These are phyloP conservation scores for Globisporangium solare DNA, from an alignment of 352 stramenopile genomes.

Conservation along the genomic window DNA sequence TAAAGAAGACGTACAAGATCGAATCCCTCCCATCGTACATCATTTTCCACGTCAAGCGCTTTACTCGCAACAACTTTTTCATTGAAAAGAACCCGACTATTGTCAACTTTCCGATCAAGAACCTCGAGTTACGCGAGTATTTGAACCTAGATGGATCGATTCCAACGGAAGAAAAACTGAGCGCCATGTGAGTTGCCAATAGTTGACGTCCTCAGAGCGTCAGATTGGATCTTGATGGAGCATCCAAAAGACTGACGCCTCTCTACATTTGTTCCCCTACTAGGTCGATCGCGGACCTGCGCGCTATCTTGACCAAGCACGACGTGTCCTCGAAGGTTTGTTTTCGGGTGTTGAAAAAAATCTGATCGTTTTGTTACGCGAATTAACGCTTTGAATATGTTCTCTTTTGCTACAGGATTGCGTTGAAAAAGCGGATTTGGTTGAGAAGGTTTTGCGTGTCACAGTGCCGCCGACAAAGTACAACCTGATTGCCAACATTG, in stretches of 20 bases:
- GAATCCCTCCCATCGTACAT: slow-evolving; percentile 92
- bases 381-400: background rate
- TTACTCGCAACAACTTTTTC: slow-evolving; percentile 98
- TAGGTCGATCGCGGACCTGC: slow-evolving; percentile 68
- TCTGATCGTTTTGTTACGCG: no score
- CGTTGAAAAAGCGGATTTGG: slow-evolving; percentile 74
- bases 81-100: slow-evolving; percentile 99
- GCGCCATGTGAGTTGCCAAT: slow-evolving; percentile 22
- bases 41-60: slow-evolving; percentile 97
- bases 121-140: slow-evolving; percentile 95
- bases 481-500: slow-evolving; percentile 98
- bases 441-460: slow-evolving; percentile 56
- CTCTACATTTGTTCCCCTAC: background rate
- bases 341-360: background rate
- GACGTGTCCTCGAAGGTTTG: slow-evolving; percentile 40
- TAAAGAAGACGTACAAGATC: slow-evolving; percentile 93
- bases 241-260: no score
- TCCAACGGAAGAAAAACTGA: slow-evolving; percentile 49
- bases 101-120: slow-evolving; percentile 99
- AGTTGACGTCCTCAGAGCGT: no score
- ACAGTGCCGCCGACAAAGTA: slow-evolving; percentile 79
- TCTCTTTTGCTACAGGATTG: slow-evolving; percentile 39
- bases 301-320: slow-evolving; percentile 45
- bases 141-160: slow-evolving; percentile 51
- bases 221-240: background rate